These are phyloP conservation scores for Phytophthora lateralis DNA, from an alignment of 352 stramenopile genomes.

Conservation along the genomic window DNA sequence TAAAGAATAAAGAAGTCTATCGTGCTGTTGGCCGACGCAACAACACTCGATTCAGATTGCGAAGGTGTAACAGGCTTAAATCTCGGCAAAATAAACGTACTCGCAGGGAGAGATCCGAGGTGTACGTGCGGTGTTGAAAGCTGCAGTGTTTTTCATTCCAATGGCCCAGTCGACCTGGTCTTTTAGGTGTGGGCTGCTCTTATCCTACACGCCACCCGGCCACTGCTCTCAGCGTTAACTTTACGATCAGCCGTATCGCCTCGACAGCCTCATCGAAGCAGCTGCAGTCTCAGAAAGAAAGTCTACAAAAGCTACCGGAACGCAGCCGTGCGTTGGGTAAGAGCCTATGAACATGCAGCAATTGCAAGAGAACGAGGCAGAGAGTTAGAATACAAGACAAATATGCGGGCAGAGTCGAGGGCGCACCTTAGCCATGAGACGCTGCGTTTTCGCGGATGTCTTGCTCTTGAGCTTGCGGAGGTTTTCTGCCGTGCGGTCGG, in stretches of 20 bases:
- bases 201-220: not conserved
- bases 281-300: not conserved
- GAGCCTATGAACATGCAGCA: constrained; percentile 31
- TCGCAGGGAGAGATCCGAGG: not conserved
- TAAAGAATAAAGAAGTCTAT: not conserved
- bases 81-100: constrained; percentile 1
- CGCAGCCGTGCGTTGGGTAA: constrained; percentile 48
- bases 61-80: constrained; percentile 1
- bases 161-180: not conserved
- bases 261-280: not conserved
- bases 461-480: constrained; percentile 67
- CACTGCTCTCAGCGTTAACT: not conserved
- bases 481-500: constrained; percentile 65
- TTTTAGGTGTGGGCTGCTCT: not conserved
- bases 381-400: constrained; percentile 2
- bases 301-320: constrained; percentile 33
- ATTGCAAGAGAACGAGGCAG: not conserved
- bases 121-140: constrained; percentile 1
- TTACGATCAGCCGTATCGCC: not conserved
- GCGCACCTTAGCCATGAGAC: constrained; percentile 67
- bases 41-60: not conserved
- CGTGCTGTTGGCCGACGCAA: too few relatives aligned
- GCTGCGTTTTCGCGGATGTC: constrained; percentile 60
- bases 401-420: not conserved
- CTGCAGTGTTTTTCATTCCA: not conserved